Percentiles rank a stretch among this genome's conserved stretches.
Evolutionary conservation across 164 flowering plant species (phyloP).

Genomic region (Berberis vulgaris): DNA sequence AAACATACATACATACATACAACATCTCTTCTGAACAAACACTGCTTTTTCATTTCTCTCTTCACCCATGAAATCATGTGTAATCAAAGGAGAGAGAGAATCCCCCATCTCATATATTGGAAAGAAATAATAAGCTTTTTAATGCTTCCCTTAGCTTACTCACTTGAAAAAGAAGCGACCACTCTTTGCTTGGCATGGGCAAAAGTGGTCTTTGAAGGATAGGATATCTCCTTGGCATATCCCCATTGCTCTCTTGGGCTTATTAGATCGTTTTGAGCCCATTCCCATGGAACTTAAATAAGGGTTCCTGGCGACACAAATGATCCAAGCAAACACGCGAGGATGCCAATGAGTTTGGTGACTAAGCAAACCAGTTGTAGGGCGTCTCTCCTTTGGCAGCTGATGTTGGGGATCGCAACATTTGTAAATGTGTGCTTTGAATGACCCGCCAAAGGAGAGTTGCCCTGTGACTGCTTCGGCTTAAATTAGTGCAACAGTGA

Average conservation of each 20-base stretch:
- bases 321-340: neutral
- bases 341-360: neutral
- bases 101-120: too few species aligned
- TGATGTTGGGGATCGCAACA: neutral
- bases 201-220: too few species aligned
- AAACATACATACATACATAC: too few species aligned
- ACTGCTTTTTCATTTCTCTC: too few species aligned
- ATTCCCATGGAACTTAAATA: neutral
- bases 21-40: too few species aligned
- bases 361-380: slow-evolving; percentile 28
- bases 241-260: neutral
- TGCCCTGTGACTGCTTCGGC: slow-evolving; percentile 26
- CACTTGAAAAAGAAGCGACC: too few species aligned
- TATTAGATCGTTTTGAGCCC: neutral
- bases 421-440: neutral
- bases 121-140: too few species aligned
- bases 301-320: neutral
- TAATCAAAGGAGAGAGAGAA: too few species aligned
- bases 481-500: neutral
- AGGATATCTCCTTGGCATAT: too few species aligned
- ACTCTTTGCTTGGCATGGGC: too few species aligned
- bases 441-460: slow-evolving; percentile 31
- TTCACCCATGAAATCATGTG: too few species aligned
- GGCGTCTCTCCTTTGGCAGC: slow-evolving; percentile 41
- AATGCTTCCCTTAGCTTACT: too few species aligned